Percentiles rank a stretch among this genome's conserved stretches.
These are phyloP conservation scores for Iris macrosiphon DNA, from an alignment of 106 monocot species.

Conservation along the genomic window DNA sequence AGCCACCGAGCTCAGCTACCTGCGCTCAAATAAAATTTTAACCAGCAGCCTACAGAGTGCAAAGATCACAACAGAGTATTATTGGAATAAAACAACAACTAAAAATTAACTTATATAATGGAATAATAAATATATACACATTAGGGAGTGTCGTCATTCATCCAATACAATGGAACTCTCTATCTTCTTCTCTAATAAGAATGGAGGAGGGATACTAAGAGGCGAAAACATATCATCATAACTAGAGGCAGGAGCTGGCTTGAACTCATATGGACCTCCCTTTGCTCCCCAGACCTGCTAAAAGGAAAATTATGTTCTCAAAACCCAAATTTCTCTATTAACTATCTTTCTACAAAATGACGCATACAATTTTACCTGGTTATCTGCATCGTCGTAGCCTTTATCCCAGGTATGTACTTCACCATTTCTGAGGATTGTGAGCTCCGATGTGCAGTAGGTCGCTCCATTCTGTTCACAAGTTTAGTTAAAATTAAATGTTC, in stretches of 20 bases:
- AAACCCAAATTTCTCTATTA: not conserved
- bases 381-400: constrained; percentile 80
- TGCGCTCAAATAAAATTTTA: no score
- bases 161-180: constrained; percentile 58
- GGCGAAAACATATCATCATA: constrained; percentile 50
- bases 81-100: no score
- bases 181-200: constrained; percentile 64
- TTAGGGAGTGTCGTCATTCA: constrained; percentile 13
- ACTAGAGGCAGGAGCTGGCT: constrained; percentile 46
- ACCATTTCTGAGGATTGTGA: constrained; percentile 66
- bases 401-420: constrained; percentile 87
- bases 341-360: not conserved
- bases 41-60: no score
- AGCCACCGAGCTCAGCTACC: no score
- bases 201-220: constrained; percentile 39
- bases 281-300: constrained; percentile 89
- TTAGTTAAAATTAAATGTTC: no score
- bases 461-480: constrained; percentile 72
- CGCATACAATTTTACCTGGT: constrained; percentile 40
- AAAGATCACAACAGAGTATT: no score
- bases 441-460: constrained; percentile 62
- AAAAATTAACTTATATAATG: no score
- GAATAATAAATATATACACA: constrained; percentile 1
- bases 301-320: not conserved
- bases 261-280: constrained; percentile 89